Evolutionary conservation across 306 rosid genomes (phyloP).

Genomic region (Prunus davidiana): DNA sequence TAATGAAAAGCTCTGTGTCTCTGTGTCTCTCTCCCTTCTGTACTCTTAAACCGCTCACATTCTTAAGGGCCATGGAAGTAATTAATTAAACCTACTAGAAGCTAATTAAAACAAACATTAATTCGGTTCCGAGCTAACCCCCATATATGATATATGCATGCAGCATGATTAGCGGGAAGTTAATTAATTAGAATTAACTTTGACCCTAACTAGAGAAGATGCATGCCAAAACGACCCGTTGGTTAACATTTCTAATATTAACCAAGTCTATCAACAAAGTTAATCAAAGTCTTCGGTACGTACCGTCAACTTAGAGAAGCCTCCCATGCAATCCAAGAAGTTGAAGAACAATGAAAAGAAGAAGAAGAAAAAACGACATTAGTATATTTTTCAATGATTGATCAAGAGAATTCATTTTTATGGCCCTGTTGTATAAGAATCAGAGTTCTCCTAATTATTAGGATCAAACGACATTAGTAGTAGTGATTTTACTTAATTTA

Average conservation of each 20-base stretch:
- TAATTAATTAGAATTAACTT: background rate
- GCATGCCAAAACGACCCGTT: background rate
- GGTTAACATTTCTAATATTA: background rate
- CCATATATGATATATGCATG: background rate
- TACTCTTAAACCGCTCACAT: background rate
- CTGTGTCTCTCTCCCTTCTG: background rate
- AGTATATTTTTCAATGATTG: background rate
- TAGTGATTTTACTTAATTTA: too few relatives aligned
- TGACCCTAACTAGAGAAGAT: background rate
- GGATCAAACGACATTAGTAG: too few relatives aligned
- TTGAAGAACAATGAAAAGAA: too few relatives aligned
- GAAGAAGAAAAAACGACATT: background rate
- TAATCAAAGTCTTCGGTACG: background rate
- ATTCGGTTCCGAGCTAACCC: background rate
- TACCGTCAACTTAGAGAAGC: background rate
- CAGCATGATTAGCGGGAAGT: background rate
- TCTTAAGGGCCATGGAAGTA: background rate
- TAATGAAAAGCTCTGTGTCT: background rate
- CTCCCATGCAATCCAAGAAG: too few relatives aligned
- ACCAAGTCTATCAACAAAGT: background rate
- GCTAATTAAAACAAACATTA: background rate
- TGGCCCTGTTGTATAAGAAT: too few relatives aligned
- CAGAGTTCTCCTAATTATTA: too few relatives aligned
- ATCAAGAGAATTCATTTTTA: too few relatives aligned
- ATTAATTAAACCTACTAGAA: background rate